These are phyloP conservation scores for Xerocomellus chrysenteron DNA, from an alignment of 768 basidiomycete genomes.

Conservation along the genomic window DNA sequence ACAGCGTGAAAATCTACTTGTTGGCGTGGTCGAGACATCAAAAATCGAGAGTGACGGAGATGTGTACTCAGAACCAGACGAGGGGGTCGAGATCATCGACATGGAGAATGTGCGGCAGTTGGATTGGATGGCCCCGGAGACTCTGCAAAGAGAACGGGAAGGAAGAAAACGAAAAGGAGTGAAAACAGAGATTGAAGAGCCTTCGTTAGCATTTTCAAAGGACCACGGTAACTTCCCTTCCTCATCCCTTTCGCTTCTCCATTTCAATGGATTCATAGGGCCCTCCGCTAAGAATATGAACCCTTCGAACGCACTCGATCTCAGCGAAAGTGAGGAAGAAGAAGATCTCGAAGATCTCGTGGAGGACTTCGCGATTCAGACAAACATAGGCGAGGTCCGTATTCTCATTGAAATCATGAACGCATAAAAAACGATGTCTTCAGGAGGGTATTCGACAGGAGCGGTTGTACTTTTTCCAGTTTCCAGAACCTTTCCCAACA, in stretches of 20 bases:
- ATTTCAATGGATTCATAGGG: slow-evolving; percentile 5
- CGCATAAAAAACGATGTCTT: not conserved
- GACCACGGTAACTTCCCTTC: slow-evolving; percentile 32
- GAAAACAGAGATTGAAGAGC: slow-evolving; percentile 49
- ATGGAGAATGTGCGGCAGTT: slow-evolving; percentile 74
- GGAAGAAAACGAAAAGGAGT: slow-evolving; percentile 35
- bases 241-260: not conserved
- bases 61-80: slow-evolving; percentile 82
- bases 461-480: slow-evolving; percentile 85
- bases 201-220: slow-evolving; percentile 23
- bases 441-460: slow-evolving; percentile 60
- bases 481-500: slow-evolving; percentile 80
- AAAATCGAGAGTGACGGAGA: slow-evolving; percentile 55
- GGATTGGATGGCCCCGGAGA: slow-evolving; percentile 91
- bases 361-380: slow-evolving; percentile 58
- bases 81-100: slow-evolving; percentile 84
- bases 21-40: slow-evolving; percentile 25
- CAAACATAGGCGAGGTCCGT: slow-evolving; percentile 41
- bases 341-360: slow-evolving; percentile 78
- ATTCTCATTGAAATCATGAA: not conserved
- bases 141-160: slow-evolving; percentile 51
- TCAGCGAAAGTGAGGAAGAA: slow-evolving; percentile 76
- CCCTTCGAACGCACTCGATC: slow-evolving; percentile 59
- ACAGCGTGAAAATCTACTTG: slow-evolving; percentile 27
- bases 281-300: slow-evolving; percentile 35